Base-by-base conservation (phyloP, 345 rosid species). In the Aethionema arabicum region DNA sequence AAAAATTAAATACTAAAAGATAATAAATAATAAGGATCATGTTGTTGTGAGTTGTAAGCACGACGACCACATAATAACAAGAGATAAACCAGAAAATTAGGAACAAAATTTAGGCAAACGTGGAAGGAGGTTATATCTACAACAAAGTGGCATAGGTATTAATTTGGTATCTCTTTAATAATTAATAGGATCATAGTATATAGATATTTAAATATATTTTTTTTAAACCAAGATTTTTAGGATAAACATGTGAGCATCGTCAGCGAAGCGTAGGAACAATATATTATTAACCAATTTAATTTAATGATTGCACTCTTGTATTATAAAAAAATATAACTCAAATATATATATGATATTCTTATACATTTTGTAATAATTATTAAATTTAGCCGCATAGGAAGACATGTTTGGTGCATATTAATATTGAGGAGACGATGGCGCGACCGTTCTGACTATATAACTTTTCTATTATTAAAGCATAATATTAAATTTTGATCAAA, bases 1-100 rank as follows among this genome's bases (percentile, higher is more conserved):
- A 14, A 7, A 12, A 21, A 21, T 21, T 21, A 21, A 21, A 21
- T 21, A 21, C 27, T 21, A 21, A 40, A 15, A 12, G 4, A 30
- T 8, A 36, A 54, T n/a, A 6, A 53, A 13, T 8, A 6, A 21
- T 7, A 41, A 12, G 55, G 55, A 50, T 29, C 31, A 52, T 32
- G 13, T 52, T 42, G 16, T 31, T 38, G 38, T 35, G 38, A 35
- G 27, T 35, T 35, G 41, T 30, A 41, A 8, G 41, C 50, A 39
- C 16, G 42, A 39, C 16, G 42, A 56, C 39, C 56, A 56, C 50
- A 36, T 49, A 31, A 16, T 35, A 35, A n/a, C n/a, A n/a, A 5
- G 41, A 39, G 64, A 32, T 49, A n/a, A 21, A 67, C 59, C 59
- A 67, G 59, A 67, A 67, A 67, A 41, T 58, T 58, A 58, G 65